Evolutionary conservation across 2,329 filamentous ascomycete genomes (phyloP).

Genomic region (Grosmannia huntii): DNA sequence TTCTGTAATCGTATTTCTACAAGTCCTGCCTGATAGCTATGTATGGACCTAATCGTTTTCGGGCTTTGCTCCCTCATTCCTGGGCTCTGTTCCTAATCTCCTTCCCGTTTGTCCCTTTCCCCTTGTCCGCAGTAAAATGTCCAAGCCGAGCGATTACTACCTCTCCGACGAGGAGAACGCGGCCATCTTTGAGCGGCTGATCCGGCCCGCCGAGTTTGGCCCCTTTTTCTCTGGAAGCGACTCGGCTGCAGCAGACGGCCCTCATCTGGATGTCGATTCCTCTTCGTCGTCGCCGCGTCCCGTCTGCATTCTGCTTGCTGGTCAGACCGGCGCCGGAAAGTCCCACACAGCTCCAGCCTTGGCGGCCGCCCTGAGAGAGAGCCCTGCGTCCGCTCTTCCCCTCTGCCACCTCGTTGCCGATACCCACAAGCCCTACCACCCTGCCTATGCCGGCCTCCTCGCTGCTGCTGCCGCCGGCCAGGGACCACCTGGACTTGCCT

Average conservation of each 20-base stretch:
- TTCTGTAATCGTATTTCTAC: not conserved
- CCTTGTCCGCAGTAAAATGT: not conserved
- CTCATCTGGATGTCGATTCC: not conserved
- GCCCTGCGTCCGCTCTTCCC: not conserved
- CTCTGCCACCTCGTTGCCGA: slow-evolving; percentile 33
- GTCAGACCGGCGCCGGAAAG: slow-evolving; percentile 35
- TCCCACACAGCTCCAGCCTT: slow-evolving; percentile 29
- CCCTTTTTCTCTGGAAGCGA: not conserved
- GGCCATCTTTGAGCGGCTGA: slow-evolving; percentile 16
- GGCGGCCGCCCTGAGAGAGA: slow-evolving; percentile 17
- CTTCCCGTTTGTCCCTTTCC: not conserved
- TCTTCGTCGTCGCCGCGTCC: slow-evolving; percentile 7
- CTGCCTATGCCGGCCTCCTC: slow-evolving; percentile 23
- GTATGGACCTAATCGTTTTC: not conserved
- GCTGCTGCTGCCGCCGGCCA: slow-evolving; percentile 8
- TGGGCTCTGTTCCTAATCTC: not conserved
- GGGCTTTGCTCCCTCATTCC: not conserved
- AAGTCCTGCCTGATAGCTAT: not conserved
- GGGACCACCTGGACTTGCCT: slow-evolving; percentile 22
- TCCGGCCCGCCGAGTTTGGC: slow-evolving; percentile 12
- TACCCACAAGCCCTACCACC: slow-evolving; percentile 36
- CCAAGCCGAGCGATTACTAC: slow-evolving; percentile 12
- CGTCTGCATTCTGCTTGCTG: slow-evolving; percentile 29
- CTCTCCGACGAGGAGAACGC: slow-evolving; percentile 16
- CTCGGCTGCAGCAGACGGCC: not conserved